Base-by-base conservation (phyloP, 805 yeast species). In the Ogataea siamensis region DNA sequence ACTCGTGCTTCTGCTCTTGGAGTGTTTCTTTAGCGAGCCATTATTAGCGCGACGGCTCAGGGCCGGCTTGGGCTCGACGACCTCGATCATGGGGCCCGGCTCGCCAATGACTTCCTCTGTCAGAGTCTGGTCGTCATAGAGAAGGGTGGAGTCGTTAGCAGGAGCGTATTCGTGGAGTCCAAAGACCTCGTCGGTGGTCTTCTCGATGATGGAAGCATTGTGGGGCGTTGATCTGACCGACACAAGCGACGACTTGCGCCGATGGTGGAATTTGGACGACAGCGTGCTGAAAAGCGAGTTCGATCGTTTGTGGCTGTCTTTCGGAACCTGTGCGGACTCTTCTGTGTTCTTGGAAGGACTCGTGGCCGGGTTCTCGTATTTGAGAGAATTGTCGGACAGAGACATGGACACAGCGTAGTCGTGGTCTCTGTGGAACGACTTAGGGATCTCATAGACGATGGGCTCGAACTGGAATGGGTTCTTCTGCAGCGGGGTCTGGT, bases 401-500 rank as follows among this genome's bases (percentile, higher is more conserved):
- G 54, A 50, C 47, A 44, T 39, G 4, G 50, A 39, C 9, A 43
- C 43, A 4, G 41, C 39, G 31, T 44, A 50, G 16, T 41, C 48
- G 32, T 44, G 44, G 28, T 48, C 54, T 29, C 37, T 46, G 31
- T 50, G 60, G 30, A 56, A 54, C 27, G 54, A 48, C 20, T 54
- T 51, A 8, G 65, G 60, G n/a, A 60, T 47, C 28, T 62, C 66
- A 39, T 62, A 62, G 2, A 43, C 38, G 27, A 54, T 39, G 13
- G 63, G 45, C 39, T 62, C 63, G 45, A 55, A 62, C 35, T 60
- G 58, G 45, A 62, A 62, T 7, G 64, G 66, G 34, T 46, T 53
- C 33, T 46, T 36, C n/a, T 17, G 39, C n/a, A 29, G 42, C 7
- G 36, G 26, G 18, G 33, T 30, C 15, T 40, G 40, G 24, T 32